Evolutionary conservation across 2,329 filamentous ascomycete species (phyloP), one percentile per base, ranked within the genome.

Genomic region (Trichoderma lentiforme): DNA sequence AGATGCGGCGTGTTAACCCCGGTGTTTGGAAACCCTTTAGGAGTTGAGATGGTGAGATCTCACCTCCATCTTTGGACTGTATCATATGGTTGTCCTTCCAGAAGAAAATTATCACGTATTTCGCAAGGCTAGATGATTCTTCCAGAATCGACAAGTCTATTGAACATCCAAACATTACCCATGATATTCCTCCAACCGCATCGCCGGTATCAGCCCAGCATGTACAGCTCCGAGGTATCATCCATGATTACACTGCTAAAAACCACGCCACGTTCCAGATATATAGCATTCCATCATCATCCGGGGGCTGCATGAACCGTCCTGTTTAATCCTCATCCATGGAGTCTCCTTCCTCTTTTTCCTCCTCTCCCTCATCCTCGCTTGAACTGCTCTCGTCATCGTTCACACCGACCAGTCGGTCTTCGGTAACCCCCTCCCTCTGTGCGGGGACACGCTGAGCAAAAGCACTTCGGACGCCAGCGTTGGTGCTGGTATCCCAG

Each of bases 401-500:
- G 43, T 88, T 86, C 62, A 97, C 86, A 1, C 91, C 92, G 6
- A 98, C 89, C 62, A 96, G 84, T 71, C 93, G 89, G 82, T 99
- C 95, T 80, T 89, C 87, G 28, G 51, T 26, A 18, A 90, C 89
- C 63, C 89, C 89, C 7, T 86, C 83, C 73, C 86, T 79, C 74
- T 77, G 87, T 71, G 95, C 86, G 72, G 82, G 82, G 11, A 85
- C 78, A 89, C 91, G 77, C 85, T 89, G 43, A 2, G 92, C 94
- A 83, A 99, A 99, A 1, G 92, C 91, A 74, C 92, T 88, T 72
- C 96, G 89, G 36, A 99, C 94, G 30, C 92, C 92, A 15, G 89
- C 89, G 80, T 99, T 99, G 71, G 96, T 99, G 81, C 93, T 89
- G 26, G 96, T 98, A 82, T 98, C 95, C 96, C 96, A 99, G 68